These are phyloP conservation scores for Porpolomopsis calyptriformis DNA, from an alignment of 768 basidiomycete genomes.

Conservation along the genomic window DNA sequence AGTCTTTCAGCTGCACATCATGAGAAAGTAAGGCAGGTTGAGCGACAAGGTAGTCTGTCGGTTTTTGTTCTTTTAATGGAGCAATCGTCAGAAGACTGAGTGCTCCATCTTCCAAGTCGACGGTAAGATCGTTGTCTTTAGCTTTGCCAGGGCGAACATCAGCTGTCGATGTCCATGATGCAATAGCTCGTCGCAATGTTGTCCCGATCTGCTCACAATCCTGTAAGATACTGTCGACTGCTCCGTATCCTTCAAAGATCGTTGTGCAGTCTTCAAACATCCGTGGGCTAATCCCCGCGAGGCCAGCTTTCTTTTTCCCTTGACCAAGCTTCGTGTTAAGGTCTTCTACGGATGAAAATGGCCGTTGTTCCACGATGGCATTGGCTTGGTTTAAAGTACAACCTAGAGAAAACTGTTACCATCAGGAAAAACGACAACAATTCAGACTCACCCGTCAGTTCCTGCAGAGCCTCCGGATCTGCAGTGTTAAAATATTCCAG, in stretches of 20 bases:
- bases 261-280: slow-evolving; percentile 85
- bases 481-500: slow-evolving; percentile 63
- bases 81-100: slow-evolving; percentile 43
- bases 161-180: slow-evolving; percentile 53
- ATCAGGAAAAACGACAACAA: background rate
- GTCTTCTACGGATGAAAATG: slow-evolving; percentile 69
- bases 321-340: slow-evolving; percentile 66
- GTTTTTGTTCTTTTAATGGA: slow-evolving; percentile 27
- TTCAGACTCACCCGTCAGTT: slow-evolving; percentile 52
- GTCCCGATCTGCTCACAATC: slow-evolving; percentile 83
- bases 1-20: slow-evolving; percentile 80
- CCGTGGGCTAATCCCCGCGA: slow-evolving; percentile 74
- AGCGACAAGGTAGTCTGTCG: slow-evolving; percentile 56
- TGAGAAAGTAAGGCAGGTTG: slow-evolving; percentile 65
- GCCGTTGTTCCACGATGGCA: slow-evolving; percentile 66
- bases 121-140: slow-evolving; percentile 27
- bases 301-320: slow-evolving; percentile 79
- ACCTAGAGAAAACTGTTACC: slow-evolving; percentile 31
- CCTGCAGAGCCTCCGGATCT: slow-evolving; percentile 53
- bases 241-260: slow-evolving; percentile 76
- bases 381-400: slow-evolving; percentile 76
- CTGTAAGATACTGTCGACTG: slow-evolving; percentile 81
- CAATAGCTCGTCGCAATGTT: slow-evolving; percentile 60
- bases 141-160: slow-evolving; percentile 26
- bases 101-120: slow-evolving; percentile 47